These are phyloP conservation scores for Mycena epipterygia DNA, from an alignment of 768 basidiomycete genomes.

Conservation along the genomic window DNA sequence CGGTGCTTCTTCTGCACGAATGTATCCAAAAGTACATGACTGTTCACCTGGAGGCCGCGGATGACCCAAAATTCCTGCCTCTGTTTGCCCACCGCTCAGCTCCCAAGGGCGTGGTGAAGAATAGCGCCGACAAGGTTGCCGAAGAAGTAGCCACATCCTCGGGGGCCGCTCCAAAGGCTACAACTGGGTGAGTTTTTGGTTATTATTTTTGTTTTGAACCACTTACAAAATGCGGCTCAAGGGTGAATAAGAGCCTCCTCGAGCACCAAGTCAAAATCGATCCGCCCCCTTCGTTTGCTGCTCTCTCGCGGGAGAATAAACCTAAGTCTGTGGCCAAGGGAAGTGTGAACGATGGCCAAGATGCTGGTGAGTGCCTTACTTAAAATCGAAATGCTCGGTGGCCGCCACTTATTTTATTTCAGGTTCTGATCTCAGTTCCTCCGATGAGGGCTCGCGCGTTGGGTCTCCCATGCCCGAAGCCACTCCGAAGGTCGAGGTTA, in stretches of 20 bases:
- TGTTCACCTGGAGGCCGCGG: background rate
- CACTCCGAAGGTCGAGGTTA: no score
- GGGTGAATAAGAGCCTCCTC: background rate
- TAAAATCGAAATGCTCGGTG: no score
- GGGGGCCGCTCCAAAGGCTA: background rate
- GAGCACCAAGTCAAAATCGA: background rate
- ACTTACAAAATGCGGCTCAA: background rate
- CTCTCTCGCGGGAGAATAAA: background rate
- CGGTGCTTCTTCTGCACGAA: no score
- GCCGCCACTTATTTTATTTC: no score
- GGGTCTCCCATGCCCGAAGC: no score
- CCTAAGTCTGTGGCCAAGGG: no score
- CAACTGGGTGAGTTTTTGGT: background rate
- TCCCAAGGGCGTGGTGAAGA: background rate
- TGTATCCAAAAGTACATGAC: no score
- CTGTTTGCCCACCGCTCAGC: conserved; percentile 7
- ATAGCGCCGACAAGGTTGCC: background rate
- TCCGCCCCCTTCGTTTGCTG: background rate
- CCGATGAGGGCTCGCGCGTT: no score
- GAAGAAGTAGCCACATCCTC: background rate
- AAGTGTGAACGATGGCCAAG: no score
- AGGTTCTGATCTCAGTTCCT: no score
- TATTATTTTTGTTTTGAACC: background rate
- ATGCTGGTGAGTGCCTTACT: no score
- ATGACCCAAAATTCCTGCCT: background rate